phyloP scores from a whole-genome alignment of 2,329 filamentous ascomycete species.

The Tympanopsis confertula region DNA sequence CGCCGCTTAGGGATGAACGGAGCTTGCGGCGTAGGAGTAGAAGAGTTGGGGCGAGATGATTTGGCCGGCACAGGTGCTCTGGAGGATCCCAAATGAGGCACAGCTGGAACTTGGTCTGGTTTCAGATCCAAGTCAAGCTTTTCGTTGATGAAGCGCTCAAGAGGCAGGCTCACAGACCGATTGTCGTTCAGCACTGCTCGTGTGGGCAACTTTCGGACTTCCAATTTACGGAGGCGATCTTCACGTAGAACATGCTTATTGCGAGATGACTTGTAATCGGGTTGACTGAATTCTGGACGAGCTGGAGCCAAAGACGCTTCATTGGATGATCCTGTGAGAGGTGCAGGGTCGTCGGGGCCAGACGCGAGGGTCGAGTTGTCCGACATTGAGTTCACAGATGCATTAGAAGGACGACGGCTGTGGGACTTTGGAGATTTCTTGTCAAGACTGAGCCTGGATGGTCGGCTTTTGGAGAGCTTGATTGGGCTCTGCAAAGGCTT shows the following conservation, averaged over 20 bases:
- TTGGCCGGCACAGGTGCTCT: no score
- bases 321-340: neutral
- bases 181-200: neutral
- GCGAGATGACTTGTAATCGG: neutral
- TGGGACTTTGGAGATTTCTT: neutral
- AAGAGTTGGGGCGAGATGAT: no score
- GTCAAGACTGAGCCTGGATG: neutral
- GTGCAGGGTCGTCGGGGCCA: neutral
- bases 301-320: neutral
- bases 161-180: neutral
- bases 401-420: neutral
- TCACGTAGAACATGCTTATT: neutral
- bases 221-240: neutral
- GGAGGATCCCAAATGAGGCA: no score
- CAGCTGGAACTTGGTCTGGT: no score
- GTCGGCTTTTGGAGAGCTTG: neutral
- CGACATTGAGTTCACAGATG: neutral
- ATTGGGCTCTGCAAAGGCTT: neutral
- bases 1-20: no score
- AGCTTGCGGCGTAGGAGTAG: no score
- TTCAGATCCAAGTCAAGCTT: neutral
- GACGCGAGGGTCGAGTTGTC: neutral
- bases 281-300: neutral
- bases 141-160: slow-evolving; percentile 1
- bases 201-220: neutral